Evolutionary conservation across 1,284 basidiomycete species (phyloP).

Genomic region (Mrakiaceae sp.): DNA sequence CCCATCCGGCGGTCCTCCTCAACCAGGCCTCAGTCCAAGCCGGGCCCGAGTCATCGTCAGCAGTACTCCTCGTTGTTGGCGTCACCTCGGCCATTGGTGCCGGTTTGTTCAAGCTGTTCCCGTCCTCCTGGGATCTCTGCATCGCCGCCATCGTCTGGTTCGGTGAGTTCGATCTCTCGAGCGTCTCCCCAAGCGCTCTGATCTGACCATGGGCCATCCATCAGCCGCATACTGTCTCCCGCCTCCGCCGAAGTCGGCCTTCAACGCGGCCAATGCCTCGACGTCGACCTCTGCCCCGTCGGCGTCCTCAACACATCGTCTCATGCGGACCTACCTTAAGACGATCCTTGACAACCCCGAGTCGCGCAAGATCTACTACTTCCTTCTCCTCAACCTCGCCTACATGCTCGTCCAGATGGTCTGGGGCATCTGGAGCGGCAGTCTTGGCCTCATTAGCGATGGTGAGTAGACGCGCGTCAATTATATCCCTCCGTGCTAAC

Average conservation of each 20-base stretch:
- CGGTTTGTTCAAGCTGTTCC: not conserved
- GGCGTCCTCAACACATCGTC: constrained; percentile 6
- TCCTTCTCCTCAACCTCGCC: constrained; percentile 83
- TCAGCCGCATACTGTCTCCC: not conserved
- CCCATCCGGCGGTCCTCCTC: not conserved
- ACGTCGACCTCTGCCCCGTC: not conserved
- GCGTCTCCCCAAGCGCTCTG: not conserved
- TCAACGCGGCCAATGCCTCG: not conserved
- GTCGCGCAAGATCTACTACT: constrained; percentile 92
- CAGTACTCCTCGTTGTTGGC: not conserved
- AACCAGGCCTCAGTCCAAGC: not conserved
- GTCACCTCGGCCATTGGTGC: not conserved
- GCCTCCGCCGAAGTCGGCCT: not conserved
- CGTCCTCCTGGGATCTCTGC: not conserved
- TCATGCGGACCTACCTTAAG: constrained; percentile 57
- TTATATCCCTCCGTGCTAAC: not conserved
- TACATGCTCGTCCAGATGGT: constrained; percentile 95
- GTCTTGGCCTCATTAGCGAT: constrained; percentile 90
- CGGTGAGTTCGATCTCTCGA: not conserved
- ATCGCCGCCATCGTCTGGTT: not conserved
- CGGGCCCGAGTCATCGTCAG: too few species aligned
- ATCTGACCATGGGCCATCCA: not conserved
- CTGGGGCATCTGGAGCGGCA: constrained; percentile 97
- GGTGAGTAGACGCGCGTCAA: constrained; percentile 45
- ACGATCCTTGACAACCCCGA: constrained; percentile 82